phyloP scores from a whole-genome alignment of 73 alveolate genomes.

The Tetrahymena elliotti region DNA sequence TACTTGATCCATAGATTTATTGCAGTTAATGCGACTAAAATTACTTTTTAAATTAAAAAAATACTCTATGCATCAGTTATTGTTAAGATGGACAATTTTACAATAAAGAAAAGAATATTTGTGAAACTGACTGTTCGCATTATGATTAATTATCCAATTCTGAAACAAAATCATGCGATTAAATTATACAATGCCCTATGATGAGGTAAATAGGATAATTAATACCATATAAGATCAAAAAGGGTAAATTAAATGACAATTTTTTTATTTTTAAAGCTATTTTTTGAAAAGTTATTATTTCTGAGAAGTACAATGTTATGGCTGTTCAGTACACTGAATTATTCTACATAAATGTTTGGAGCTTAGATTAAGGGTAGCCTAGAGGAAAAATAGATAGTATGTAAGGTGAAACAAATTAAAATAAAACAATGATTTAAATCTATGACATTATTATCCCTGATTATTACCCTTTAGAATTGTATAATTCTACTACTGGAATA shows the following conservation, averaged over 20 bases:
- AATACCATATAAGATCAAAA: not conserved
- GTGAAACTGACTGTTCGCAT: not conserved
- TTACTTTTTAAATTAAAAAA: not conserved
- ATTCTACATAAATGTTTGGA: not conserved
- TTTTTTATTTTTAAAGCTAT: not conserved
- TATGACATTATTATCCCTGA: not conserved
- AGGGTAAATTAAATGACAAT: not conserved
- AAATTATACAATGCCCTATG: not conserved
- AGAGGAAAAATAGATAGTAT: not conserved
- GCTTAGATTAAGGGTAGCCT: not conserved
- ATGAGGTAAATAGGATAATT: not conserved
- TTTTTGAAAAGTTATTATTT: not conserved
- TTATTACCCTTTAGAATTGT: not conserved
- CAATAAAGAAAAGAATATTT: not conserved
- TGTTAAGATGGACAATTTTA: not conserved
- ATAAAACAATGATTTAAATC: not conserved
- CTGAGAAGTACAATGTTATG: not conserved
- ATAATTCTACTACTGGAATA: not conserved
- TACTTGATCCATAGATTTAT: not conserved
- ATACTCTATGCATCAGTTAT: not conserved
- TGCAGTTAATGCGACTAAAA: not conserved
- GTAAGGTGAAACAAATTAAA: not conserved
- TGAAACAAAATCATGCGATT: not conserved
- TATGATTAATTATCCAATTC: not conserved
- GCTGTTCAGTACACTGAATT: not conserved